These are phyloP conservation scores for Urostyla sp. DNA, from an alignment of 73 alveolate species.

Conservation along the genomic window DNA sequence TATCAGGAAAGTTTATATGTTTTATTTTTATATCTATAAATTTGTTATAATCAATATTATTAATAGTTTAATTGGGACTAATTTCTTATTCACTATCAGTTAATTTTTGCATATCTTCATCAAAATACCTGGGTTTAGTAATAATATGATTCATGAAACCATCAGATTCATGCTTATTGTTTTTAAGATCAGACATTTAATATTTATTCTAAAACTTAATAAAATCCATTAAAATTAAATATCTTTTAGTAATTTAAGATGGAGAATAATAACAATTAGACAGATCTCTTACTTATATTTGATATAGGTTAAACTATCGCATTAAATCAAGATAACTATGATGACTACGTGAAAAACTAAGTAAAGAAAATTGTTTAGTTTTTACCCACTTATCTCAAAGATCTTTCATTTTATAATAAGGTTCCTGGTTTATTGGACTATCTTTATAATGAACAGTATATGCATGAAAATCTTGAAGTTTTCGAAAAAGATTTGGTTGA, in stretches of 20 bases:
- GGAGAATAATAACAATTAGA: no score
- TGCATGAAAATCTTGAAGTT: neutral
- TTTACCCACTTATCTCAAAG: neutral
- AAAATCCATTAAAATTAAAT: neutral
- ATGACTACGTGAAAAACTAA: slow-evolving; percentile 1
- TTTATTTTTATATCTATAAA: no score
- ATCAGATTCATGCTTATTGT: no score
- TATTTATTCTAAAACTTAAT: no score
- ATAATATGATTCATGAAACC: no score
- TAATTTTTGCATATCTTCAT: no score
- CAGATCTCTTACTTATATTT: slow-evolving; percentile 20
- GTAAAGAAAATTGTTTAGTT: neutral
- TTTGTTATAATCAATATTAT: no score
- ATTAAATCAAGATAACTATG: slow-evolving; percentile 3
- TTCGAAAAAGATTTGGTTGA: slow-evolving; percentile 2
- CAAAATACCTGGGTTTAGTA: no score
- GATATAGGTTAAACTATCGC: slow-evolving; percentile 32
- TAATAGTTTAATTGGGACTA: no score
- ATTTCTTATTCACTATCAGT: no score
- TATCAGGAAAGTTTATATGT: no score
- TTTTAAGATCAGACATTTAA: no score
- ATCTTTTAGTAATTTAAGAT: neutral
- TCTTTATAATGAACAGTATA: neutral
- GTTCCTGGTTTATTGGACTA: neutral
- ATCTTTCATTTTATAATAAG: neutral